Percentiles rank a stretch among this genome's conserved stretches.
These are phyloP conservation scores for Cryptococcus neoformans DNA, from an alignment of 1,284 basidiomycete genomes.

Conservation along the genomic window DNA sequence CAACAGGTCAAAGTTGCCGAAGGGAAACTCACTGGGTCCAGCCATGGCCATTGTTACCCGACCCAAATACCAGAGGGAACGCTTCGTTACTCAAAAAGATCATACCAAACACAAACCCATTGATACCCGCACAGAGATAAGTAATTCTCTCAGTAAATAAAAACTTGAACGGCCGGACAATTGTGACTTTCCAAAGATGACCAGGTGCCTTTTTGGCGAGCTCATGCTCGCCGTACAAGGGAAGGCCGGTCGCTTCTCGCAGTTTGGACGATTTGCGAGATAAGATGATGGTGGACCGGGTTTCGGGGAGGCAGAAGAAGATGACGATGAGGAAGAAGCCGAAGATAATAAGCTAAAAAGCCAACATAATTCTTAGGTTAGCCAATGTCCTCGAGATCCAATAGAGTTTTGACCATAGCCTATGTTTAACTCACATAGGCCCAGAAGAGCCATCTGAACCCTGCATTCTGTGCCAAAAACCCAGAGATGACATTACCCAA, in stretches of 20 bases:
- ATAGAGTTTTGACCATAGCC: too few species aligned
- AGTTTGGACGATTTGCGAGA: constrained; percentile 13
- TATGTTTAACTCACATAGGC: constrained; percentile 16
- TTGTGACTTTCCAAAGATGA: constrained; percentile 23
- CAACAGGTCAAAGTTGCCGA: constrained; percentile 1
- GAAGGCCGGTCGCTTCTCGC: constrained; percentile 11
- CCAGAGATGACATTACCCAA: constrained; percentile 27
- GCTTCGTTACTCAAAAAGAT: constrained; percentile 40
- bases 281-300: constrained; percentile 30
- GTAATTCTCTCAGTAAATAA: constrained; percentile 36
- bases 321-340: constrained; percentile 26
- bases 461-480: constrained; percentile 27
- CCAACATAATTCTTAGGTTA: too few species aligned
- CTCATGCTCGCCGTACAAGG: constrained; percentile 20
- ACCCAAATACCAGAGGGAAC: constrained; percentile 36
- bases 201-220: constrained; percentile 16
- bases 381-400: too few species aligned
- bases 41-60: constrained; percentile 28
- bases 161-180: constrained; percentile 31
- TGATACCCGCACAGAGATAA: constrained; percentile 30
- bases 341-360: constrained; percentile 22
- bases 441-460: constrained; percentile 36
- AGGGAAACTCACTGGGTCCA: constrained; percentile 30
- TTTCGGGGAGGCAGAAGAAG: constrained; percentile 27
- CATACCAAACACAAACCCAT: constrained; percentile 34